Evolutionary conservation across 495 filamentous ascomycete genomes (phyloP).

Genomic region (Clavariopsis aquatica): DNA sequence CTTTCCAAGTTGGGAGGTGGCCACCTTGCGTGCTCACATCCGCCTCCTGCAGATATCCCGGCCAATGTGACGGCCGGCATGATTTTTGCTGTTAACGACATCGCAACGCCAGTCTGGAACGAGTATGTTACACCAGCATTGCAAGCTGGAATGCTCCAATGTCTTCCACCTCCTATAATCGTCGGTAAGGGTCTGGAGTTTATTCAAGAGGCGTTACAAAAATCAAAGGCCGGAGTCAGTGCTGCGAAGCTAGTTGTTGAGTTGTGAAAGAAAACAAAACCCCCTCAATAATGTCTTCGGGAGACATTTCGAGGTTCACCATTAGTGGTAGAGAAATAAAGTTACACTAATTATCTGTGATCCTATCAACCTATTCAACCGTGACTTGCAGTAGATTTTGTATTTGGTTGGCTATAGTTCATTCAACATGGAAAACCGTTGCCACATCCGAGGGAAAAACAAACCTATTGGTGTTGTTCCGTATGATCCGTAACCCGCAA

Average conservation of each 20-base stretch:
- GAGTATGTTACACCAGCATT: conserved; percentile 49
- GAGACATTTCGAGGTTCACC: too few relatives aligned
- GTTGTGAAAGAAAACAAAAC: too few relatives aligned
- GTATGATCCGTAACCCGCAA: too few relatives aligned
- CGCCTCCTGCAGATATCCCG: conserved; percentile 42
- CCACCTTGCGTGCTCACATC: conserved; percentile 45
- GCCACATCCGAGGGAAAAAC: too few relatives aligned
- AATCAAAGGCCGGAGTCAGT: conserved; percentile 45
- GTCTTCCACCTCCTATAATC: conserved; percentile 43
- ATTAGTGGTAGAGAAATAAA: too few relatives aligned
- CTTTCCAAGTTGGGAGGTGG: conserved; percentile 46
- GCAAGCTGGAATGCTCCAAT: conserved; percentile 45
- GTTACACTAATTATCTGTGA: too few relatives aligned
- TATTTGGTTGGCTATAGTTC: too few relatives aligned
- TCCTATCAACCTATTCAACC: too few relatives aligned
- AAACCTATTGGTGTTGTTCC: too few relatives aligned
- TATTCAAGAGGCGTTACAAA: conserved; percentile 44
- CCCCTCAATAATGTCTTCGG: too few relatives aligned
- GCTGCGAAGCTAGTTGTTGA: conserved; percentile 44
- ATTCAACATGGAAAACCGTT: too few relatives aligned
- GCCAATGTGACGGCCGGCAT: conserved; percentile 49
- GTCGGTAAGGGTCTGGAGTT: conserved; percentile 48
- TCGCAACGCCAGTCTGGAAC: conserved; percentile 47
- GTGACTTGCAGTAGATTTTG: too few relatives aligned
- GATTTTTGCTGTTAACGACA: conserved; percentile 53